These are phyloP conservation scores for Artemisia annua DNA, from an alignment of 129 eudicot species.

Conservation along the genomic window DNA sequence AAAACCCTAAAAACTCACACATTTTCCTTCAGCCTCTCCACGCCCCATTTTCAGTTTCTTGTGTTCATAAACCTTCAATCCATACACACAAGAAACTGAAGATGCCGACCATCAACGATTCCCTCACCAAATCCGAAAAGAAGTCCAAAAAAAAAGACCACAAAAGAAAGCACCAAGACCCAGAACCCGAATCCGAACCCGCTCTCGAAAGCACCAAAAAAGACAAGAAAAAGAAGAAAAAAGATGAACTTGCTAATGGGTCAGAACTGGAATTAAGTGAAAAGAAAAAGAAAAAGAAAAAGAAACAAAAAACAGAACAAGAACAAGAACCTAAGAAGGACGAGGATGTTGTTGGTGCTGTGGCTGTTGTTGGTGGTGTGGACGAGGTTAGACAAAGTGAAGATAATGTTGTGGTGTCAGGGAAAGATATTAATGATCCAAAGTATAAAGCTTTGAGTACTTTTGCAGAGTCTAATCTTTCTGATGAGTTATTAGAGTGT, in stretches of 20 bases:
- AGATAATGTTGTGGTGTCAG: conserved; percentile 81
- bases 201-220: conserved; percentile 32
- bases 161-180: conserved; percentile 63
- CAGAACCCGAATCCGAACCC: conserved; percentile 30
- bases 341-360: conserved; percentile 1
- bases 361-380: background rate
- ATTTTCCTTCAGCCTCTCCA: background rate
- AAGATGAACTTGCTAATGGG: conserved; percentile 28
- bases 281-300: conserved; percentile 38
- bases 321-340: conserved; percentile 25
- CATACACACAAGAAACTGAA: conserved; percentile 18
- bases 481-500: conserved; percentile 68
- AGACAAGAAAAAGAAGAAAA: conserved; percentile 57
- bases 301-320: conserved; percentile 29
- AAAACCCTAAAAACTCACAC: background rate
- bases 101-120: conserved; percentile 39
- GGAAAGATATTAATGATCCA: conserved; percentile 62
- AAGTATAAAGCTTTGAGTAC: conserved; percentile 62
- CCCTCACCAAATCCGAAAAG: conserved; percentile 40
- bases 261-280: conserved; percentile 31
- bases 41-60: background rate
- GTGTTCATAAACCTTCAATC: background rate
- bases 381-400: conserved; percentile 52
- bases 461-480: conserved; percentile 60
- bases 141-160: conserved; percentile 49